Percentiles rank a stretch among this genome's conserved stretches.
These are phyloP conservation scores for Termitomyces sp. DNA, from an alignment of 768 basidiomycete species.

Conservation along the genomic window DNA sequence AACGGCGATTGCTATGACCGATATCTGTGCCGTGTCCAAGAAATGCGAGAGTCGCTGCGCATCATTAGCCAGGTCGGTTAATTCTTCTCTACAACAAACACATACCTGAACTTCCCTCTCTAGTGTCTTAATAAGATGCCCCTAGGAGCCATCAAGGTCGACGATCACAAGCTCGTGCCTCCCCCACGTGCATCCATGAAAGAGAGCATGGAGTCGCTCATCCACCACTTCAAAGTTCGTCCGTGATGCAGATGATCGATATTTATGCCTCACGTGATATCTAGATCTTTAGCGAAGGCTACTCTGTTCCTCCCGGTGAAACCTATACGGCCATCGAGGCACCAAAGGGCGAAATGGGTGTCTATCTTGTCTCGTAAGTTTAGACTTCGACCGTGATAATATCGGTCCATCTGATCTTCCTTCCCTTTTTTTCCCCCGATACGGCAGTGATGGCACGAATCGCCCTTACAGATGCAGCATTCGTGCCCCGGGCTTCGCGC, in stretches of 20 bases:
- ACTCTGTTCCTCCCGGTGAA: conserved; percentile 92
- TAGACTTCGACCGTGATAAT: conserved; percentile 10
- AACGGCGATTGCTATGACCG: conserved; percentile 98
- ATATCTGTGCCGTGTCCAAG: conserved; percentile 95
- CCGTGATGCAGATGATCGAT: background rate
- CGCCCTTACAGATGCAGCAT: conserved; percentile 97
- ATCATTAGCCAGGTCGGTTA: conserved; percentile 72
- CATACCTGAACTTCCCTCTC: background rate
- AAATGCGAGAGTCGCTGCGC: conserved; percentile 90
- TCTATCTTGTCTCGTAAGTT: conserved; percentile 90
- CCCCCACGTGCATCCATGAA: conserved; percentile 98
- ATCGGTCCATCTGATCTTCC: background rate
- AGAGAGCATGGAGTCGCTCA: conserved; percentile 96
- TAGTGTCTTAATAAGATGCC: conserved; percentile 98
- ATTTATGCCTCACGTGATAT: background rate
- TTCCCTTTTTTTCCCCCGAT: background rate
- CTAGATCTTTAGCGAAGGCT: conserved; percentile 94
- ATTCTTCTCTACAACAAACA: background rate
- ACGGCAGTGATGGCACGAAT: conserved; percentile 80
- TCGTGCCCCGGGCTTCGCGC: conserved; percentile 93
- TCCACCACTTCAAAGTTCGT: conserved; percentile 93
- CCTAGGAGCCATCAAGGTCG: conserved; percentile 84
- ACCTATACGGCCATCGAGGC: conserved; percentile 98
- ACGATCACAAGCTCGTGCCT: conserved; percentile 96
- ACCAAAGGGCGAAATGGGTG: conserved; percentile 98